Evolutionary conservation across 495 filamentous ascomycete species (phyloP).

Genomic region (Astrothelium subdiscretum): DNA sequence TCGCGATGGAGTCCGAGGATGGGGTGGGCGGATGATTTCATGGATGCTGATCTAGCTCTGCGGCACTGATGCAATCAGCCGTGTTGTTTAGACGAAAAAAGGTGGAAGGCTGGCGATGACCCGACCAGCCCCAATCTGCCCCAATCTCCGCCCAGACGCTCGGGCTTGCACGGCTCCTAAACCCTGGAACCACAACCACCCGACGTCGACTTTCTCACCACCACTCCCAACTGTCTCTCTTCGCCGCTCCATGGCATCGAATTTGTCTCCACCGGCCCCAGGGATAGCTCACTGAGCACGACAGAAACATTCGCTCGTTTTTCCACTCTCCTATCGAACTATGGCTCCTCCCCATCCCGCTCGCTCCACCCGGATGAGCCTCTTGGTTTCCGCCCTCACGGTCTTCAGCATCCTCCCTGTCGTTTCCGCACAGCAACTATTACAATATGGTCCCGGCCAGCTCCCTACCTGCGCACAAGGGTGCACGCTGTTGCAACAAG

Average conservation of each 20-base stretch:
- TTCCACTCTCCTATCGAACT: neutral
- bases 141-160: neutral
- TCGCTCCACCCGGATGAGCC: neutral
- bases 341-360: neutral
- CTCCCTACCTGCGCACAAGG: constrained; percentile 40
- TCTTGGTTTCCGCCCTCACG: neutral
- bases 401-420: constrained; percentile 7
- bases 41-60: neutral
- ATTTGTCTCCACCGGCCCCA: neutral
- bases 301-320: neutral
- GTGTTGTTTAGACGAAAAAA: neutral
- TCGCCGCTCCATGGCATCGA: neutral
- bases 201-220: neutral
- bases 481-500: constrained; percentile 35
- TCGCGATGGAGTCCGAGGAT: too few species aligned
- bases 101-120: neutral
- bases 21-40: neutral
- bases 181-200: neutral
- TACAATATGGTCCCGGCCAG: constrained; percentile 24
- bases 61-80: too few species aligned
- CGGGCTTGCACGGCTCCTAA: neutral
- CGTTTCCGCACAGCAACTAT: constrained; percentile 15
- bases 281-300: neutral
- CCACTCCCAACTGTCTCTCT: neutral
- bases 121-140: neutral